Base-by-base conservation (phyloP, 148 eudicot genomes). In the Rhododendron mucronatum region DNA sequence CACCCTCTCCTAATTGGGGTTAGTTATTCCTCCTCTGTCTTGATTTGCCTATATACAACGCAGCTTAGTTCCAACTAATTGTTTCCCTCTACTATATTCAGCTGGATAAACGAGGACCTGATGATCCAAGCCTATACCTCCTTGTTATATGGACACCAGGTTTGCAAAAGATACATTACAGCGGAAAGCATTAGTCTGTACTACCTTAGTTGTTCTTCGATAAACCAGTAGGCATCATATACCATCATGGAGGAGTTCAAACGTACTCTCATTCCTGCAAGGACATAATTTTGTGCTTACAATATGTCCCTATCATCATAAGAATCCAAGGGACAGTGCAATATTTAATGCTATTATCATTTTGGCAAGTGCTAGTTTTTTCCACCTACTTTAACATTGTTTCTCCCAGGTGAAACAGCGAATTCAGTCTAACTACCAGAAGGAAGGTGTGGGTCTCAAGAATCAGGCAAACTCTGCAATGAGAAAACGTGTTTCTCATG, bases 91-190 rank as follows among this genome's bases (percentile, higher is more conserved):
- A 30, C 37, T 18, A 55, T 51, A 44, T 84, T 84, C 90, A 94
- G 96, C 28, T 93, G 85, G 95, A 94, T 57, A 86, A 85, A 71
- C 84, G 95, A 86, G 96, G 93, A 86, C 91, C 93, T 37, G 96
- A 94, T 92, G 96, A 94, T 88, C 96, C 95, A 75, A 93, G 95
- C 88, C 96, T 92, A 20, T 94, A 94, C 84, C 94, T 94, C 87
- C 91, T 2, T 37, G 39, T 94, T 44, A 88, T 94, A 85, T 92
- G 95, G 96, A 90, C 93, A 78, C 95, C 96, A 81, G 96, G 94
- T 94, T 89, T 45, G 89, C 73, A 50, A 14, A 18, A 50, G 44
- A 80, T 74, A 69, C 55, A 44, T 77, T 78, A n/a, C 20, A 7
- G 44, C 2, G 23, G 18, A 77, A 47, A 35, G 35, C 35, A 44